Evolutionary conservation across 352 stramenopile genomes (phyloP).

Genomic region (Globisporangium alternatum): DNA sequence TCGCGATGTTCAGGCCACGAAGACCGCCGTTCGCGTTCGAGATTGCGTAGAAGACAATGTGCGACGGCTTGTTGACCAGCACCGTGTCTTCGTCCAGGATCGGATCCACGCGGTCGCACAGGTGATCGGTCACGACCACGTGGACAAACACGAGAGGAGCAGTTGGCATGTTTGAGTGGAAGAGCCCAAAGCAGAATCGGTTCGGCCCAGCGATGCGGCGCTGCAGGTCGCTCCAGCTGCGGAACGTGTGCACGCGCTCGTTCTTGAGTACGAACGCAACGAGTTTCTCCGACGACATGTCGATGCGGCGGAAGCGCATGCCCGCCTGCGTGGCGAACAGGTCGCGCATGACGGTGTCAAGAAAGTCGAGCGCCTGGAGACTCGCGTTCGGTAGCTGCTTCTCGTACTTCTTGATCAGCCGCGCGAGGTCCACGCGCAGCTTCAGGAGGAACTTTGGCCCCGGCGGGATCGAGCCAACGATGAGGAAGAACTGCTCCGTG

Average conservation of each 20-base stretch:
- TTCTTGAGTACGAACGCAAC: conserved; percentile 70
- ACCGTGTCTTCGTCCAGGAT: conserved; percentile 57
- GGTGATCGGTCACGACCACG: conserved; percentile 63
- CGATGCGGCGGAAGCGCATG: conserved; percentile 78
- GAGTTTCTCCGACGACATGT: conserved; percentile 66
- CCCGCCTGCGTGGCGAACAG: conserved; percentile 80
- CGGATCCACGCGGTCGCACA: conserved; percentile 59
- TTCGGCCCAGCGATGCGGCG: conserved; percentile 60
- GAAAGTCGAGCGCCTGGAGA: conserved; percentile 65
- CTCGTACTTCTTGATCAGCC: conserved; percentile 49
- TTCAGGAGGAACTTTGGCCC: conserved; percentile 74
- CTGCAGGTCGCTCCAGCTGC: conserved; percentile 62
- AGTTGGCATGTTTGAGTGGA: conserved; percentile 74
- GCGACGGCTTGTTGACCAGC: conserved; percentile 42
- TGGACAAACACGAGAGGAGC: conserved; percentile 77
- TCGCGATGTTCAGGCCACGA: conserved; percentile 79
- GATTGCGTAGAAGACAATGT: conserved; percentile 87
- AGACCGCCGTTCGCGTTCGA: conserved; percentile 77
- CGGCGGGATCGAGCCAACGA: conserved; percentile 65
- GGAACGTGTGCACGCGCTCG: conserved; percentile 73
- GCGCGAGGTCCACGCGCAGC: conserved; percentile 61
- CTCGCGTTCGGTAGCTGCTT: conserved; percentile 40
- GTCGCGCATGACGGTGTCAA: conserved; percentile 82
- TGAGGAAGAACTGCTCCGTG: conserved; percentile 76
- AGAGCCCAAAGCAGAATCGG: conserved; percentile 80